Evolutionary conservation across 2,329 filamentous ascomycete genomes (phyloP), one percentile per base, ranked within the genome.

Genomic region (Colletotrichum camelliae): DNA sequence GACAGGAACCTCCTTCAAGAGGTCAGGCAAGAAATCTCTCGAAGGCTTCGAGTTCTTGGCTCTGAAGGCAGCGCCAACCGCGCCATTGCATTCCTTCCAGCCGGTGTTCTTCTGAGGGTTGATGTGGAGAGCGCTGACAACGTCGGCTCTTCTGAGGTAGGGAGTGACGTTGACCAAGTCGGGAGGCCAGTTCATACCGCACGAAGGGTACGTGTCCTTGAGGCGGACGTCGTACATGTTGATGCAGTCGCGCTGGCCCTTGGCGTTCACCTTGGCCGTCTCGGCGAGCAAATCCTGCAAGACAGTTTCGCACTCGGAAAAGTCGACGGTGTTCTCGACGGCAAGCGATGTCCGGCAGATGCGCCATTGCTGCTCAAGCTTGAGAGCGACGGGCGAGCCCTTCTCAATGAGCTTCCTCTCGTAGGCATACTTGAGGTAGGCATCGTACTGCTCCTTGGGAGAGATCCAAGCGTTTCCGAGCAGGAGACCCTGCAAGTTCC

Each of bases 391-490:
- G 6, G 93, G 89, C 4, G 91, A 94, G 31, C 91, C 94, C 80
- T 92, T 91, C 78, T 93, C 82, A 52, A 98, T 85, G 24, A 99
- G 84, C 12, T 92, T 93, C 81, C 93, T 92, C 75, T 96, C 90
- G 83, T 97, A 95, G 58, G 94, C 93, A 81, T 92, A 98, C 35
- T 93, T 90, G 12, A 98, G 87, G 82, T 98, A 98, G 0, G 96
- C 89, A 35, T 94, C 93, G 84, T 98, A 99, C 83, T 99, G 97
- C 65, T 98, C 95, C 9, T 88, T 87, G 2, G 96, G 96, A 3
- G 96, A 94, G 69, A 99, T 96, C 97, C 97, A 99, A 52, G 96
- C 97, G 83, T 99, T 99, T 70, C 97, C 97, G 77, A 99, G 98
- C 43, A 99, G 84, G 24, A 99, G 87, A 10, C 96, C 97, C 79